Evolutionary conservation across 1,139 yeast genomes (phyloP).

Genomic region (Kurtzmaniella quercitrusa): DNA sequence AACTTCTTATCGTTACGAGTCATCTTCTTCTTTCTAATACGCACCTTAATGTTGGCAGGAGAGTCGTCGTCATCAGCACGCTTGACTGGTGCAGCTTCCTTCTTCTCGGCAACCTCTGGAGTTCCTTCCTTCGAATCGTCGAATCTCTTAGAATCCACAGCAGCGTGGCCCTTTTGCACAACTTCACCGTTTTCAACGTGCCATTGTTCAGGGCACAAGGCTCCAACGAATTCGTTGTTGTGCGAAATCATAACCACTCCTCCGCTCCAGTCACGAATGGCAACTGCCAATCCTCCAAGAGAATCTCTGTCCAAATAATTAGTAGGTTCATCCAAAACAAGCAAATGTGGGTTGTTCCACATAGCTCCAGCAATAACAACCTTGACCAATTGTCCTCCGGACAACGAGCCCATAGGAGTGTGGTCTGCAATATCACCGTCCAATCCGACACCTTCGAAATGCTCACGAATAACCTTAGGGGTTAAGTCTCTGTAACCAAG

Average conservation of each 20-base stretch:
- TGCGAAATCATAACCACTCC: conserved; percentile 99
- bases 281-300: conserved; percentile 93
- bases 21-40: conserved; percentile 90
- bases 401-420: conserved; percentile 92
- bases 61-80: conserved; percentile 75
- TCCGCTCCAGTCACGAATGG: conserved; percentile 96
- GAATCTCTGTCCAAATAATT: conserved; percentile 97
- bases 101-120: conserved; percentile 15
- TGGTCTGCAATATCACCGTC: conserved; percentile 99
- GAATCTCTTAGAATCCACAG: conserved; percentile 72
- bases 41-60: conserved; percentile 93
- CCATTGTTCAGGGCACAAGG: conserved; percentile 98
- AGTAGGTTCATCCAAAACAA: conserved; percentile 97
- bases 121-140: conserved; percentile 37
- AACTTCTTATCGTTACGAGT: conserved; percentile 93
- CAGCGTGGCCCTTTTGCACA: conserved; percentile 76
- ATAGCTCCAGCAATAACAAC: conserved; percentile 99
- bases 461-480: conserved; percentile 91
- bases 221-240: conserved; percentile 95
- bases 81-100: conserved; percentile 41
- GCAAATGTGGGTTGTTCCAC: conserved; percentile 99
- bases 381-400: conserved; percentile 97
- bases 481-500: conserved; percentile 91
- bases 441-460: conserved; percentile 93
- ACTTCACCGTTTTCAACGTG: conserved; percentile 89